phyloP scores from a whole-genome alignment of 164 flowering plant genomes.

The Euptelea pleiosperma region DNA sequence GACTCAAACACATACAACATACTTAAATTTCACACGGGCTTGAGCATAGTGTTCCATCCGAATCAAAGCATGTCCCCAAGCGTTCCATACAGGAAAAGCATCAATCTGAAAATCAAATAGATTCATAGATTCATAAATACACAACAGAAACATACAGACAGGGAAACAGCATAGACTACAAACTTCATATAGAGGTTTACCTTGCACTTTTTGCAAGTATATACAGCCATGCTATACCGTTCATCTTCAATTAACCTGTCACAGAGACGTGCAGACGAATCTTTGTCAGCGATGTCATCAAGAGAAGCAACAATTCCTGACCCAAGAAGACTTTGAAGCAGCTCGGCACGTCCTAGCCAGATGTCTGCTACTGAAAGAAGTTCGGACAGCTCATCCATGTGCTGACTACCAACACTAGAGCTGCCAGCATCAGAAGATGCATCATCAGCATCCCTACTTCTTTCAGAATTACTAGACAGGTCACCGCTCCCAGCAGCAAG shows the following conservation, averaged over 20 bases:
- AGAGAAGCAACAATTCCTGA: slow-evolving; percentile 95
- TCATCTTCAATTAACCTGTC: slow-evolving; percentile 87
- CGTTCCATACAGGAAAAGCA: slow-evolving; percentile 94
- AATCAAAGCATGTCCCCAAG: slow-evolving; percentile 98
- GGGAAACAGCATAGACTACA: slow-evolving; percentile 1
- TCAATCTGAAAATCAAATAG: slow-evolving; percentile 63
- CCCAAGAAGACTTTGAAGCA: slow-evolving; percentile 95
- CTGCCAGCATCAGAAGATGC: slow-evolving; percentile 95
- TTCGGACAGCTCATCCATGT: slow-evolving; percentile 81
- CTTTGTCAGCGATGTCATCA: slow-evolving; percentile 92
- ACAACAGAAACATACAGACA: not conserved
- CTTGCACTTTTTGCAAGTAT: slow-evolving; percentile 97
- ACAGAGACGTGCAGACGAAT: slow-evolving; percentile 80
- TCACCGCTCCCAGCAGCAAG: slow-evolving; percentile 69
- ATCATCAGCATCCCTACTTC: slow-evolving; percentile 79
- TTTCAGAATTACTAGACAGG: slow-evolving; percentile 57
- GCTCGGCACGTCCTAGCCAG: slow-evolving; percentile 95
- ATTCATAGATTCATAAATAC: not conserved
- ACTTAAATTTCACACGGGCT: slow-evolving; percentile 99
- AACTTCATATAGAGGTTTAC: slow-evolving; percentile 29
- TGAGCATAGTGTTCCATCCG: slow-evolving; percentile 95
- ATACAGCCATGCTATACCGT: slow-evolving; percentile 96
- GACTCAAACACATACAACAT: slow-evolving; percentile 18
- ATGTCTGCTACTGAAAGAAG: slow-evolving; percentile 67
- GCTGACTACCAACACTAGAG: slow-evolving; percentile 82